Evolutionary conservation across 805 yeast genomes (phyloP).

Genomic region (Lipomyces yamanashiensis): DNA sequence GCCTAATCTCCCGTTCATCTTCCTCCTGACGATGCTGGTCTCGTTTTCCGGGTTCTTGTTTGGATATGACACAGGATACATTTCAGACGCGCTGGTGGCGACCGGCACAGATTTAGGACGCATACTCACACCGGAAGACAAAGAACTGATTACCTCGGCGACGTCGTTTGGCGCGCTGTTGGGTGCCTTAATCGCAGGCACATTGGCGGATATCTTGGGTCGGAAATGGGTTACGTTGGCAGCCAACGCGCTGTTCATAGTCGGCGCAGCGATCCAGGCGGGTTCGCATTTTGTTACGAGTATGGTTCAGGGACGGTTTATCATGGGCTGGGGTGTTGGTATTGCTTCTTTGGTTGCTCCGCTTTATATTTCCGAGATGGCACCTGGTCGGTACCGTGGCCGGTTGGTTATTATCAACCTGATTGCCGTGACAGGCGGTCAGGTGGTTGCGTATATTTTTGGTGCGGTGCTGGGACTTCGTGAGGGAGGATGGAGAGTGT

Average conservation of each 20-base stretch:
- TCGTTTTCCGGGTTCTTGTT: conserved; percentile 96
- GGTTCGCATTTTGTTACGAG: conserved; percentile 81
- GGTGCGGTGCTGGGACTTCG: conserved; percentile 83
- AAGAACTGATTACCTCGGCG: conserved; percentile 90
- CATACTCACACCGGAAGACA: conserved; percentile 70
- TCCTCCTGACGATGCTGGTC: conserved; percentile 49
- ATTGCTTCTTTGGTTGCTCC: conserved; percentile 95
- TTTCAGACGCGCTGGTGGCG: conserved; percentile 88
- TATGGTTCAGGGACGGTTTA: conserved; percentile 87
- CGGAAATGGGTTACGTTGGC: conserved; percentile 82
- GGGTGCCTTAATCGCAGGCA: conserved; percentile 78
- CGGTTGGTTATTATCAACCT: conserved; percentile 86
- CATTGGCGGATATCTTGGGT: conserved; percentile 80
- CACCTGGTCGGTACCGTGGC: conserved; percentile 85
- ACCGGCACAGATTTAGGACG: conserved; percentile 74
- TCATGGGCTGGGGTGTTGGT: conserved; percentile 98
- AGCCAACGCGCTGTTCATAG: conserved; percentile 77
- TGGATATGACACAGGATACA: conserved; percentile 97
- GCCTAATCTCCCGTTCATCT: conserved; percentile 37
- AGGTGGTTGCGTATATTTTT: conserved; percentile 87
- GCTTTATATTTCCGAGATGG: conserved; percentile 85
- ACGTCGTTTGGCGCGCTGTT: conserved; percentile 91
- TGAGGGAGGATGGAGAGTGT: conserved; percentile 86
- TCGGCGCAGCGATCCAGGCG: conserved; percentile 85
- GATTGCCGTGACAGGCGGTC: conserved; percentile 91